Evolutionary conservation across 768 basidiomycete genomes (phyloP), one percentile per base, ranked within the genome.

Genomic region (Tricholoma hemisulphureum): DNA sequence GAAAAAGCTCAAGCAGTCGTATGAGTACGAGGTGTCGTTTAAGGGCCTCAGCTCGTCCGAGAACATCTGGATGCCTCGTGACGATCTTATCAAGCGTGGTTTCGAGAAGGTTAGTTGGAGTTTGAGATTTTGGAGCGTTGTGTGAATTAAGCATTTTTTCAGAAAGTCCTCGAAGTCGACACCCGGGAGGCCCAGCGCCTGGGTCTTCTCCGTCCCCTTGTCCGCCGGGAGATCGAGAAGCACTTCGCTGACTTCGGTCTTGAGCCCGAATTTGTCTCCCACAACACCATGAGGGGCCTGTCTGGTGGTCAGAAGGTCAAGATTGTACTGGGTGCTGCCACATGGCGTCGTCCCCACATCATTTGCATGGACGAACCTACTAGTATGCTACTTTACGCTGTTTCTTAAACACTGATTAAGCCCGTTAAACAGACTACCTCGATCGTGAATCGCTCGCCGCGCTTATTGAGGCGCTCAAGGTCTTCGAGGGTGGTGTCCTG

Each of bases 291-390:
- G 97, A 85, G 95, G 60, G 95, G 95, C 85, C 87, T 97, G 46
- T 96, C 95, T 62, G 95, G 95, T 76, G 95, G 95, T 73, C 95
- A 98, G 79, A 98, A 98, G 80, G 95, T 98, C 74, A 98, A 98
- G 89, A 94, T 98, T 68, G 95, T 97, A 48, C 91, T 98, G 66
- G 95, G 93, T 77, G 95, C 95, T 61, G 95, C 95, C 37, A 97
- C 96, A 41, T 99, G 97, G 97, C 94, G 97, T 73, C 90, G 95
- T 67, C 97, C 97, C 58, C 96, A 98, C 82, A 73, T 97, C 76
- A 91, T 98, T 74, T 96, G 93, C 73, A 80, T 97, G 76, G 95
- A 98, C 75, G 95, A 97, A 80, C 95, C 95, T 62, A 96, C 95
- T 65, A 96, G 87, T 88, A 67, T 26, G 87, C 75, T 26, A 24